phyloP scores from a whole-genome alignment of 768 basidiomycete species.

The Lactifluus echinatus region DNA sequence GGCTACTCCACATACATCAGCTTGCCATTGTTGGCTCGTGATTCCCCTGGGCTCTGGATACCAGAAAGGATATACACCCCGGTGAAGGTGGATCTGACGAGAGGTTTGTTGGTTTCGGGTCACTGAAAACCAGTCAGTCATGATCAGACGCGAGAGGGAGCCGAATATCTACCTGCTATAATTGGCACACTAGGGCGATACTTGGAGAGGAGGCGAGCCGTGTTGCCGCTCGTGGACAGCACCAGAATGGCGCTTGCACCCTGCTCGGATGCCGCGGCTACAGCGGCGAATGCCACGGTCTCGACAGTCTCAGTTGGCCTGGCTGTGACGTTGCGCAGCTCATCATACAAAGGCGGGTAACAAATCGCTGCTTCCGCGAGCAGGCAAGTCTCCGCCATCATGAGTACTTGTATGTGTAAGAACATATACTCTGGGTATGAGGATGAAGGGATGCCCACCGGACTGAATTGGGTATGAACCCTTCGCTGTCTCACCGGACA shows the following conservation, averaged over 20 bases:
- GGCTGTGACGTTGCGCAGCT: slow-evolving; percentile 66
- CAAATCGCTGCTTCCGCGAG: slow-evolving; percentile 94
- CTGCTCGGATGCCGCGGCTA: slow-evolving; percentile 92
- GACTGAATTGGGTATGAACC: slow-evolving; percentile 94
- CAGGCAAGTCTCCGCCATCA: slow-evolving; percentile 99
- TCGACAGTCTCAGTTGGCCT: slow-evolving; percentile 92
- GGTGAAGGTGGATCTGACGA: slow-evolving; percentile 93
- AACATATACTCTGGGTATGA: not conserved
- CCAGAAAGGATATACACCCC: slow-evolving; percentile 96
- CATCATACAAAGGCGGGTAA: slow-evolving; percentile 90
- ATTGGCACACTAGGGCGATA: slow-evolving; percentile 92
- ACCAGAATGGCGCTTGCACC: slow-evolving; percentile 92
- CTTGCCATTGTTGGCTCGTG: slow-evolving; percentile 89
- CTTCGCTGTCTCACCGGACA: slow-evolving; percentile 99
- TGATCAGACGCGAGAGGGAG: not conserved
- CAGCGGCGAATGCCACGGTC: slow-evolving; percentile 93
- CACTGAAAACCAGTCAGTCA: slow-evolving; percentile 38
- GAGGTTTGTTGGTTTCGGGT: slow-evolving; percentile 95
- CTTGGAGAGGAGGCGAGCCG: slow-evolving; percentile 92
- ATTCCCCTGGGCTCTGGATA: slow-evolving; percentile 93
- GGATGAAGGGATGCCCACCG: slow-evolving; percentile 39
- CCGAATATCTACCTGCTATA: slow-evolving; percentile 66
- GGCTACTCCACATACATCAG: slow-evolving; percentile 60
- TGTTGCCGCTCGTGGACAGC: slow-evolving; percentile 93
- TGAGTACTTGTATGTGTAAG: slow-evolving; percentile 51